Percentiles rank a stretch among this genome's conserved stretches.
These are phyloP conservation scores for Exophiala bonariae DNA, from an alignment of 2,329 filamentous ascomycete species.

Conservation along the genomic window DNA sequence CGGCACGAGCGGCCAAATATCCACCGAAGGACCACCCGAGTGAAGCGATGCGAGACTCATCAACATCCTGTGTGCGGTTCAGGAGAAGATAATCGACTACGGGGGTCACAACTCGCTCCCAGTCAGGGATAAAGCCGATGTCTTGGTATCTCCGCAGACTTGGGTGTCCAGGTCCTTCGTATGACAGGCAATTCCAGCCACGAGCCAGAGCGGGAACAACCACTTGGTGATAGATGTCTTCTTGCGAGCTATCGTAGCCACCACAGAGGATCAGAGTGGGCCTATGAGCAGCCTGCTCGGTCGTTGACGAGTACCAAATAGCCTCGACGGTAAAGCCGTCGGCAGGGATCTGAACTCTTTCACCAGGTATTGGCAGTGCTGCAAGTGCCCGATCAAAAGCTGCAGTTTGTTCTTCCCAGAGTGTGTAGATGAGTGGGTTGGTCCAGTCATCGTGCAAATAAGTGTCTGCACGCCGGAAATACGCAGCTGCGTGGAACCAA, in stretches of 20 bases:
- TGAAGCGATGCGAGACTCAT: not conserved
- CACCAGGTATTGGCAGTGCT: conserved; percentile 36
- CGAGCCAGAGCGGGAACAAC: conserved; percentile 37
- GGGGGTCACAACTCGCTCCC: conserved; percentile 42
- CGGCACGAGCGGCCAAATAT: conserved; percentile 5
- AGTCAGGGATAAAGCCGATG: conserved; percentile 44
- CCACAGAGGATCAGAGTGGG: conserved; percentile 27
- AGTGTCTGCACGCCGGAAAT: conserved; percentile 46
- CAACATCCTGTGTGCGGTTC: not conserved
- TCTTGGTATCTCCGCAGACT: conserved; percentile 40
- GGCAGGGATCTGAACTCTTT: conserved; percentile 34
- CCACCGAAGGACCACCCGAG: conserved; percentile 8
- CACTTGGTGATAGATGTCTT: conserved; percentile 41
- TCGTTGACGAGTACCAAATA: conserved; percentile 36
- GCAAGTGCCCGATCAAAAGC: conserved; percentile 42
- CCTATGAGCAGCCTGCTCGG: conserved; percentile 18
- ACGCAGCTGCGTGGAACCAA: conserved; percentile 42
- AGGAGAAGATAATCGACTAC: conserved; percentile 39
- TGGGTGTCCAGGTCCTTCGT: conserved; percentile 47
- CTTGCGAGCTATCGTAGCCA: conserved; percentile 45
- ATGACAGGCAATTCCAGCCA: conserved; percentile 44
- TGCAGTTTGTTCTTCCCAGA: conserved; percentile 39
- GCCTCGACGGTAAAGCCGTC: conserved; percentile 37
- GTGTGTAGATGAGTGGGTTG: conserved; percentile 40
- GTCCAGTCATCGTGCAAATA: conserved; percentile 43